Conservation (phyloP, 192 early-diverging fungal genomes). For the Thamnidium elegans region DNA sequence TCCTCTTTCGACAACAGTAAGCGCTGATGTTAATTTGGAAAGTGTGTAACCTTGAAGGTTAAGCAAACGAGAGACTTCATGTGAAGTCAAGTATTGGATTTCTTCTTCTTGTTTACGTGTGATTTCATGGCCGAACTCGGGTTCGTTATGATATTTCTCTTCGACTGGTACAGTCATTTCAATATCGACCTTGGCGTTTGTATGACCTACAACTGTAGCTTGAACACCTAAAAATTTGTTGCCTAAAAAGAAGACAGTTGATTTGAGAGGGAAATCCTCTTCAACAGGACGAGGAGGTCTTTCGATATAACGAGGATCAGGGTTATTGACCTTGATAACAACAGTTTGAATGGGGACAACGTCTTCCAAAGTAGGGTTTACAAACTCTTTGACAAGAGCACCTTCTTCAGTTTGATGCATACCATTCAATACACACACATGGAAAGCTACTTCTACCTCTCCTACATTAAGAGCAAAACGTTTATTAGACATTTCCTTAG, state of each 20-base stretch:
- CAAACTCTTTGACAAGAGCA: constrained; percentile 71
- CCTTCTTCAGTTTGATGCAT: constrained; percentile 66
- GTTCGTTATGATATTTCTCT: constrained; percentile 31
- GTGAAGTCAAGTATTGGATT: constrained; percentile 48
- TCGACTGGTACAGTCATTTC: constrained; percentile 40
- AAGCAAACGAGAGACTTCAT: constrained; percentile 63
- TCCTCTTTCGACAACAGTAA: constrained; percentile 60
- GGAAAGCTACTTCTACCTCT: constrained; percentile 56
- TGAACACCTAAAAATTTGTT: constrained; percentile 68
- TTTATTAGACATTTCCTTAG: constrained; percentile 65
- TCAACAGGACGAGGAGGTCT: constrained; percentile 61
- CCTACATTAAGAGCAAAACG: constrained; percentile 71
- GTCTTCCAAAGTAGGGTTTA: constrained; percentile 39
- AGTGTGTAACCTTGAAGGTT: constrained; percentile 64
- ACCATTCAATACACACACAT: constrained; percentile 62
- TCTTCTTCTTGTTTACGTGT: constrained; percentile 28
- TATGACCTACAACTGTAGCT: constrained; percentile 64
- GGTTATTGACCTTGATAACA: constrained; percentile 50
- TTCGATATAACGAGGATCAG: constrained; percentile 75
- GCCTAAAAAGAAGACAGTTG: constrained; percentile 82
- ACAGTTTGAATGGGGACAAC: constrained; percentile 62
- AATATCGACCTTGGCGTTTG: constrained; percentile 38
- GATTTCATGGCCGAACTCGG: constrained; percentile 48
- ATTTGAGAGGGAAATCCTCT: constrained; percentile 69
- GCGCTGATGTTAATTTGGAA: constrained; percentile 81